Evolutionary conservation across 805 yeast species (phyloP).

Genomic region (Candida hispaniensis): DNA sequence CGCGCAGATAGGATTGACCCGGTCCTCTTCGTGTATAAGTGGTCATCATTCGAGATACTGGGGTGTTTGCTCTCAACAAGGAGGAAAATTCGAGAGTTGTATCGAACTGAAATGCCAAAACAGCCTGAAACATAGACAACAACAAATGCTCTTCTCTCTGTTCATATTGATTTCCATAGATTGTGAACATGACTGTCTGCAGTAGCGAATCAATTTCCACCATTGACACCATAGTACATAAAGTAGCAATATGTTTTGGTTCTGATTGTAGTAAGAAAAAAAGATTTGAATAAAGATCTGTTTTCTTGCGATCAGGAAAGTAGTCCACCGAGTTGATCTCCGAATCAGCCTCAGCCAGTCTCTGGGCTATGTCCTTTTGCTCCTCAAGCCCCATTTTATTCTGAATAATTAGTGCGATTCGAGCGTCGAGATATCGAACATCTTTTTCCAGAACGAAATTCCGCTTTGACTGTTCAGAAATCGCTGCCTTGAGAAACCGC

Average conservation of each 20-base stretch:
- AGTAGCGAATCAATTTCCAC: constrained; percentile 32
- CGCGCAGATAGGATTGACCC: constrained; percentile 31
- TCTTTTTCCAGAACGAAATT: constrained; percentile 32
- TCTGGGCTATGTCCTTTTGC: constrained; percentile 28
- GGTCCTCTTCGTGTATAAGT: constrained; percentile 33
- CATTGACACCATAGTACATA: constrained; percentile 28
- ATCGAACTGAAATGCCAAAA: constrained; percentile 31
- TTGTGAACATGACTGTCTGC: constrained; percentile 33
- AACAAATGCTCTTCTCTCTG: constrained; percentile 33
- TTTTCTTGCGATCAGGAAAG: constrained; percentile 26
- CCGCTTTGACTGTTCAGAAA: constrained; percentile 30
- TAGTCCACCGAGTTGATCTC: constrained; percentile 19
- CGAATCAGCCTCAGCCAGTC: constrained; percentile 22
- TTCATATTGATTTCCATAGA: constrained; percentile 35
- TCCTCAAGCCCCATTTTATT: constrained; percentile 31
- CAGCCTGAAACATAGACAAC: constrained; percentile 32
- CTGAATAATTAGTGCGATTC: constrained; percentile 32
- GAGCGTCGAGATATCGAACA: constrained; percentile 31
- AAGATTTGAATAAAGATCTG: constrained; percentile 29
- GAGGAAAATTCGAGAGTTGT: constrained; percentile 29
- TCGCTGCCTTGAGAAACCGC: constrained; percentile 27
- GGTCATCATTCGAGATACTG: constrained; percentile 33
- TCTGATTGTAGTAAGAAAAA: constrained; percentile 32
- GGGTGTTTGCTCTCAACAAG: constrained; percentile 32
- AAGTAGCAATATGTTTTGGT: constrained; percentile 30